Base-by-base conservation (phyloP, 495 filamentous ascomycete genomes). In the Lasiosphaeriaceae sp. region DNA sequence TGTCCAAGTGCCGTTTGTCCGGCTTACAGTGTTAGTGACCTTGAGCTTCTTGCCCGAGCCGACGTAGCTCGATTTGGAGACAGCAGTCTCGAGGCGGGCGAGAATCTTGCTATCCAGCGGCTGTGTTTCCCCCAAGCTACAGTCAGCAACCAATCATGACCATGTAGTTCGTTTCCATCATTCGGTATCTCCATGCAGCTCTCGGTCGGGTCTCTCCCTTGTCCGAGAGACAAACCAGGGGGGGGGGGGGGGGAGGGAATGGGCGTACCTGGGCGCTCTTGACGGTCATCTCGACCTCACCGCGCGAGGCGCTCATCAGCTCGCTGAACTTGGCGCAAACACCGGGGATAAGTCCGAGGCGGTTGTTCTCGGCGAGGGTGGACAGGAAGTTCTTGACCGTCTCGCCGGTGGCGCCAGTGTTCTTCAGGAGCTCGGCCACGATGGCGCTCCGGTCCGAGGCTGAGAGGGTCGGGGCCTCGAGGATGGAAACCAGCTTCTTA, bases 41-140 rank as follows among this genome's bases (percentile, higher is more conserved):
- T 96, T 97, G 74, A 97, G 83, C 81, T 95, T 97, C 87, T 96
- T 92, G 76, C 92, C 93, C 70, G 88, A 83, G 66, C 90, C 91
- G 61, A 90, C 83, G 77, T 88, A 92, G 71, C 83, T 75, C 44
- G 91, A 96, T 83, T 96, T 97, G 71, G 87, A 65, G 61, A 97
- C 86, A 59, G 92, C 90, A 64, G 78, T 79, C 80, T 97, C 92
- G 62, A 98, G 85, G 64, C 93, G 88, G 63, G 64, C 71, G 67
- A 97, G 78, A 56, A 85, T 90, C 81, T 86, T 96, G 81, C 74
- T 79, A 70, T 98, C 94, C 65, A 98, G 84, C 72, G 86, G 85
- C 93, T 96, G 58, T 57, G 26, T 31, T 31, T 43, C 39, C 14
- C n/a, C 37, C 39, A 11, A n/a, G 20, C 16, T 46, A 21, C 24